A percentile compares a stretch with the other conserved stretches of the same genome.
Evolutionary conservation across 192 early-diverging fungal genomes (phyloP).

Genomic region (Umbelopsis sp.): DNA sequence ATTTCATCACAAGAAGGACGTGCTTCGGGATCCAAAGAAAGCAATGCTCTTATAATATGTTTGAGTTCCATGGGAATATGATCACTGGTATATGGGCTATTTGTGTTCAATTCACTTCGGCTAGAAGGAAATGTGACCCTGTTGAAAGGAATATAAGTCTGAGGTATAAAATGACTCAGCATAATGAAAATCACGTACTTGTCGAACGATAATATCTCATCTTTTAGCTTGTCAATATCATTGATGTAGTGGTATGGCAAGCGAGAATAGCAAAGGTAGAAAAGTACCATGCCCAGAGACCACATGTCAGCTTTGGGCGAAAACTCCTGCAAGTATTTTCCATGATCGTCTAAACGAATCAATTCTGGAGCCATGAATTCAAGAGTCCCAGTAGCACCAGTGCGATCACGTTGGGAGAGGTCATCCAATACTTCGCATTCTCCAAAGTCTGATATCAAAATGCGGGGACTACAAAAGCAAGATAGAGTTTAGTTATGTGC

Average conservation of each 20-base stretch:
- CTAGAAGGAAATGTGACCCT: constrained; percentile 6
- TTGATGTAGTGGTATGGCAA: constrained; percentile 86
- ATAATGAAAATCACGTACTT: constrained; percentile 29
- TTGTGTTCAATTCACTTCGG: constrained; percentile 28
- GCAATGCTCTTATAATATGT: constrained; percentile 54
- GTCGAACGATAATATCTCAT: constrained; percentile 77
- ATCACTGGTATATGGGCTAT: constrained; percentile 16
- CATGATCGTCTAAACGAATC: constrained; percentile 46
- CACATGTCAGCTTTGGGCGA: constrained; percentile 92
- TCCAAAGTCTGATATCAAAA: constrained; percentile 96
- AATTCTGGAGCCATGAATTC: constrained; percentile 94
- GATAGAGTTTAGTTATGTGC: background rate
- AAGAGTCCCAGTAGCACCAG: constrained; percentile 92
- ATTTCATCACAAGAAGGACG: constrained; percentile 69
- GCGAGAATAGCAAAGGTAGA: constrained; percentile 85
- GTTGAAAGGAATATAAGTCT: background rate
- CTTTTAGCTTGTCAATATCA: constrained; percentile 83
- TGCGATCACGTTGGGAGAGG: constrained; percentile 63
- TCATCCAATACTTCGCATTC: constrained; percentile 91
- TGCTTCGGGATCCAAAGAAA: constrained; percentile 55
- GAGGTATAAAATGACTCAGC: background rate
- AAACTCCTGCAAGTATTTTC: constrained; percentile 76
- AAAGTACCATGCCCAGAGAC: constrained; percentile 93
- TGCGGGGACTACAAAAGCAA: constrained; percentile 60
- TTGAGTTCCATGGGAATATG: constrained; percentile 61